Evolutionary conservation across 805 yeast genomes (phyloP).

Genomic region (Monosporozyma yasuniensis): DNA sequence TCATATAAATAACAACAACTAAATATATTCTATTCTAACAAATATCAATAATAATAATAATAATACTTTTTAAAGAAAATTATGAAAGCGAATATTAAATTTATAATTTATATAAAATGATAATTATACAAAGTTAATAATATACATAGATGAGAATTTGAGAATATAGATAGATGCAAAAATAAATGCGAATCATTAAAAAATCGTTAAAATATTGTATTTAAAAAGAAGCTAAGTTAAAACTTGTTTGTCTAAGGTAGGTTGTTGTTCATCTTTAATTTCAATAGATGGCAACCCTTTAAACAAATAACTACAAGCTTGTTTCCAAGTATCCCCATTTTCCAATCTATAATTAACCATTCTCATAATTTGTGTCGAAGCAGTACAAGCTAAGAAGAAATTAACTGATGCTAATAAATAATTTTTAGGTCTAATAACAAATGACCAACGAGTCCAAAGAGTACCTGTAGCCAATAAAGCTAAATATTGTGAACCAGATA

Average conservation of each 20-base stretch:
- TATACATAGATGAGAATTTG: too few species aligned
- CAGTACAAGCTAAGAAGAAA: slow-evolving; percentile 85
- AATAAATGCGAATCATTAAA: not conserved
- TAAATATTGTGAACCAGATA: slow-evolving; percentile 59
- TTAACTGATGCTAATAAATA: slow-evolving; percentile 83
- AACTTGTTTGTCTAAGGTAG: not conserved
- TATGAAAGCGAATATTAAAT: too few species aligned
- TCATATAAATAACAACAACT: not conserved
- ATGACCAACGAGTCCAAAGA: slow-evolving; percentile 98
- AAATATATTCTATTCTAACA: not conserved
- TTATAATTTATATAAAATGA: too few species aligned
- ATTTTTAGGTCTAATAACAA: slow-evolving; percentile 85
- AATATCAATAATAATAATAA: too few species aligned
- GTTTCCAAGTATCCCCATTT: slow-evolving; percentile 53
- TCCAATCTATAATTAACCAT: slow-evolving; percentile 55
- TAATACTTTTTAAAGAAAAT: too few species aligned
- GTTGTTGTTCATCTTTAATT: not conserved
- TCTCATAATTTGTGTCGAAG: slow-evolving; percentile 74
- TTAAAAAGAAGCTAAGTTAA: not conserved
- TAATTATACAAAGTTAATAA: too few species aligned
- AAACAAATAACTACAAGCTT: slow-evolving; percentile 50
- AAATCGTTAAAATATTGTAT: not conserved
- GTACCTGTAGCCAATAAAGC: slow-evolving; percentile 87
- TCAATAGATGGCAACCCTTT: slow-evolving; percentile 2
- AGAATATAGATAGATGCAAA: too few species aligned